Percentiles rank a stretch among this genome's conserved stretches.
These are phyloP conservation scores for Fusarium succisae DNA, from an alignment of 2,329 filamentous ascomycete species.

Conservation along the genomic window DNA sequence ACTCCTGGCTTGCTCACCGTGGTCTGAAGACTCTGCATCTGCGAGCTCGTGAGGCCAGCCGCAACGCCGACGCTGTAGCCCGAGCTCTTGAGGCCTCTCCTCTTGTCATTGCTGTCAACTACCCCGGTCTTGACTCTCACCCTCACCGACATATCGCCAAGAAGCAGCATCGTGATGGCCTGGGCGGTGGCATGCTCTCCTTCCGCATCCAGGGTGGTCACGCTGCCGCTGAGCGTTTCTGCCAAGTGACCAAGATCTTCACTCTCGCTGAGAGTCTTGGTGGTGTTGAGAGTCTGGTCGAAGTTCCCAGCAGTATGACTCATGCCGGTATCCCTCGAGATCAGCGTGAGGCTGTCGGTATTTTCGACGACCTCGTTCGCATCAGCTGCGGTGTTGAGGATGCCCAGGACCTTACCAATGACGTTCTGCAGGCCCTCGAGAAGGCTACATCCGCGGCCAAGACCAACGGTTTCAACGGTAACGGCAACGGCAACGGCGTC, in stretches of 20 bases:
- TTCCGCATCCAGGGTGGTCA: conserved; percentile 93
- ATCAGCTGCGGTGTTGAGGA: conserved; percentile 97
- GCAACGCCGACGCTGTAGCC: conserved; percentile 83
- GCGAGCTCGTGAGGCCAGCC: conserved; percentile 83
- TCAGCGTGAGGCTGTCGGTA: conserved; percentile 89
- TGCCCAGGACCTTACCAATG: conserved; percentile 80
- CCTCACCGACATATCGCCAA: conserved; percentile 84
- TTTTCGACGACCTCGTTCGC: conserved; percentile 93
- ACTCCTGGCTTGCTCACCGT: conserved; percentile 97
- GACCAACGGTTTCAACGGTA: conserved; percentile 45
- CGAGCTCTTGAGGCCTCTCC: conserved; percentile 79
- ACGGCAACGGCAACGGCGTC: conserved; percentile 19
- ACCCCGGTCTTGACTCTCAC: conserved; percentile 90
- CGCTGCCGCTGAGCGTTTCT: conserved; percentile 89
- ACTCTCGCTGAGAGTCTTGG: conserved; percentile 93
- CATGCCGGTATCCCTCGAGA: conserved; percentile 94
- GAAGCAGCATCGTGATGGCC: conserved; percentile 91
- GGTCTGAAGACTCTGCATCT: conserved; percentile 97
- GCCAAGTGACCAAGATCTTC: conserved; percentile 87
- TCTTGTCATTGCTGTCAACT: conserved; percentile 90
- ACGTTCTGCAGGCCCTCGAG: conserved; percentile 85
- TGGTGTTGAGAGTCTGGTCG: conserved; percentile 89
- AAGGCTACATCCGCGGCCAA: conserved; percentile 64
- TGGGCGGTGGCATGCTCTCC: conserved; percentile 97
- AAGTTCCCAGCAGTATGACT: conserved; percentile 96